phyloP scores from a whole-genome alignment of 2,329 filamentous ascomycete species.

The Pseudophaeomoniella oleicola region DNA sequence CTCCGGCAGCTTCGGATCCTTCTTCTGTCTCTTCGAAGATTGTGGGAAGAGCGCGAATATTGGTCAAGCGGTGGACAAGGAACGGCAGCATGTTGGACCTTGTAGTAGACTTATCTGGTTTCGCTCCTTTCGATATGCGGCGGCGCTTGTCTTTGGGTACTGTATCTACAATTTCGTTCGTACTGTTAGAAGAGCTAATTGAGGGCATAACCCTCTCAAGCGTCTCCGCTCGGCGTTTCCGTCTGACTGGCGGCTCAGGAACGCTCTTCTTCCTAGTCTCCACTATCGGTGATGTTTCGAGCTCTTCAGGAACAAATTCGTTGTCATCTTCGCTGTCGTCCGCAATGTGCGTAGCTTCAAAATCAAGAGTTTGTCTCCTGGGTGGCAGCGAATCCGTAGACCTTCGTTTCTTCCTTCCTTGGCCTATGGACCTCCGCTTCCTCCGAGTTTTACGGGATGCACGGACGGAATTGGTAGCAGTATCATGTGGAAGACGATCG shows the following conservation, averaged over 20 bases:
- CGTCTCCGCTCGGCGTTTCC: neutral
- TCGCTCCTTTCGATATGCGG: neutral
- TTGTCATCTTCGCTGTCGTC: neutral
- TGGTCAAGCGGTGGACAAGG: slow-evolving; percentile 15
- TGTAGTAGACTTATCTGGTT: slow-evolving; percentile 2
- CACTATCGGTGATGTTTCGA: neutral
- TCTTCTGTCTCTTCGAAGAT: slow-evolving; percentile 12
- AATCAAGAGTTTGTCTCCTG: slow-evolving; percentile 1
- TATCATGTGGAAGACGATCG: too few species aligned
- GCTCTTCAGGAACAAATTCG: neutral
- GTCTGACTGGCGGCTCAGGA: slow-evolving; percentile 6
- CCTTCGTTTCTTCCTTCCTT: slow-evolving; percentile 4
- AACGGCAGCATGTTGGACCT: slow-evolving; percentile 13
- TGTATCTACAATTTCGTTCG: neutral
- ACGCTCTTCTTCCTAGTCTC: neutral
- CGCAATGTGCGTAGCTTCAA: neutral
- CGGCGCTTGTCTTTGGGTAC: neutral
- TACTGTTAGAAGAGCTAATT: slow-evolving; percentile 2
- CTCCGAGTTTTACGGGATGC: slow-evolving; percentile 5
- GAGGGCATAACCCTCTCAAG: neutral
- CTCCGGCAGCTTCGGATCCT: slow-evolving; percentile 9
- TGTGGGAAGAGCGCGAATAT: slow-evolving; percentile 9
- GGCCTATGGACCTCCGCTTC: slow-evolving; percentile 6
- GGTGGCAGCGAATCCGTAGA: neutral
- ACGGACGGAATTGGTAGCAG: too few species aligned